Evolutionary conservation across 257 asterid species (phyloP), one percentile per base, ranked within the genome.

Genomic region (Przewalskia tangutica): DNA sequence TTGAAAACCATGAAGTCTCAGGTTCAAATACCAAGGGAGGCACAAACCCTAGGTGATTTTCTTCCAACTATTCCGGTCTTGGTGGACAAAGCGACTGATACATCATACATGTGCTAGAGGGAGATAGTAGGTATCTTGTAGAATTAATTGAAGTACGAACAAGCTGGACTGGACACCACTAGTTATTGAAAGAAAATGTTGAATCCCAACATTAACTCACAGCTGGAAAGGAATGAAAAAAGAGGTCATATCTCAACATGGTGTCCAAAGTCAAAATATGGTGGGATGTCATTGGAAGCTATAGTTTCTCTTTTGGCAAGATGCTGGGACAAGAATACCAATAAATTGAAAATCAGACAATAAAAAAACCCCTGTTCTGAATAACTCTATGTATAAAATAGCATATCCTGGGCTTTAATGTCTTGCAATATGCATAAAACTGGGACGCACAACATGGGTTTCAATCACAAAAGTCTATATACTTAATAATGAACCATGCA

Each of bases 391-490:
- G 44, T 50, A 27, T 23, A 50, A 75, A 75, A 75, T 75, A 75
- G 80, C 62, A 75, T 75, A 75, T 75, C 44, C 4, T 75, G 44
- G 40, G 80, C 27, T 23, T 75, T 50, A 75, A 50, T 75, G 80
- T 75, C 62, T 75, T 50, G 23, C 1, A 75, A 3, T 23, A 23
- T 50, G 62, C 62, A 50, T 50, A 79, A 81, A 82, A 34, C 12
- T 53, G 65, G 84, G 88, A 84, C 87, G 86, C 51, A 80, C 79
- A 85, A 87, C 90, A 85, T 83, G 85, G 83, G 59, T 77, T 87
- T 84, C 85, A 73, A 85, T 79, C 40, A 82, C 76, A 83, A 46
- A 80, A 77, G 81, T 81, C 83, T 66, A 23, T 23, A 73, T 68
- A 50, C 46, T 75, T 50, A 1, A 27, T 48, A 23, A n/a, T 23